Conservation (phyloP, 768 basidiomycete species). For the Leccinum uliginosum region DNA sequence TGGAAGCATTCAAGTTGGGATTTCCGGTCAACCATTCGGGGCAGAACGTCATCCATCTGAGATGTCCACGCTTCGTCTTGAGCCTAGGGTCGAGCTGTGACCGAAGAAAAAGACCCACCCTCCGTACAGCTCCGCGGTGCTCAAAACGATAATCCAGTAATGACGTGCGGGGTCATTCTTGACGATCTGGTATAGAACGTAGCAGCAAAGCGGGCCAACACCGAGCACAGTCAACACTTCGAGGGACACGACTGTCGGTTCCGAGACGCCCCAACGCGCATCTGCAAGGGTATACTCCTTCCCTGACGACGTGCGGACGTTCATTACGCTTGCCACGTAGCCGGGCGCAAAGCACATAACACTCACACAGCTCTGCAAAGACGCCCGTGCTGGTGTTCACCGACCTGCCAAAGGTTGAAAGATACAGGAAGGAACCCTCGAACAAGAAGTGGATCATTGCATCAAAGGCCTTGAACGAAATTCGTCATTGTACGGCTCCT, state of each 20-base stretch:
- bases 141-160: conserved; percentile 71
- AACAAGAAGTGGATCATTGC: conserved; percentile 74
- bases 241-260: conserved; percentile 76
- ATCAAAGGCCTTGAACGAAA: conserved; percentile 59
- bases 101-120: conserved; percentile 41
- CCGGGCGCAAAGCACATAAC: not conserved
- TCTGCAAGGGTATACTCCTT: conserved; percentile 80
- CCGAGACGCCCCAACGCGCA: conserved; percentile 74
- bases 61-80: not conserved
- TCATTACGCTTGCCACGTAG: not conserved
- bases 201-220: conserved; percentile 70
- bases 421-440: conserved; percentile 78
- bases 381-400: conserved; percentile 66
- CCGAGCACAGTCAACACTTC: conserved; percentile 78
- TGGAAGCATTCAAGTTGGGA: conserved; percentile 66
- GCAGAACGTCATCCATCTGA: conserved; percentile 83
- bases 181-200: conserved; percentile 62
- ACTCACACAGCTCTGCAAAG: conserved; percentile 72
- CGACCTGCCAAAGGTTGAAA: conserved; percentile 68
- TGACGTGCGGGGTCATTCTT: conserved; percentile 56
- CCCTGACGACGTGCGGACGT: conserved; percentile 41
- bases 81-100: not conserved
- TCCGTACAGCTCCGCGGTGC: conserved; percentile 75
- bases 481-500: not conserved
- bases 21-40: conserved; percentile 82